Evolutionary conservation across 1,284 basidiomycete genomes (phyloP), one percentile per base, ranked within the genome.

Genomic region (Cryptococcus neoformans): DNA sequence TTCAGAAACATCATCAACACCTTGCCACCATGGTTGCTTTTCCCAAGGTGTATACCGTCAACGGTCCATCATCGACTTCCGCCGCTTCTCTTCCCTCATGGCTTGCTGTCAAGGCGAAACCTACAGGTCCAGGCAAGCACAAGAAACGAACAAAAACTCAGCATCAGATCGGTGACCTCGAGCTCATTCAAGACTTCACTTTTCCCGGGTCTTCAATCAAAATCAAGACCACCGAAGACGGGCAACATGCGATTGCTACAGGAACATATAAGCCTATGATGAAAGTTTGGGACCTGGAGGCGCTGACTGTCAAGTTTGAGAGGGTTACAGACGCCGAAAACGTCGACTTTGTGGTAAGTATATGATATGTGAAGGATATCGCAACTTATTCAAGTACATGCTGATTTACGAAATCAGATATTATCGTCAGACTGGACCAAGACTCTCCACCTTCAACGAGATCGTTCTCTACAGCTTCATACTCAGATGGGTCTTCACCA

Each of bases 381-480:
- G 82, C 59, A 40, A 49, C 44, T 55, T 50, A 51, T 21, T 42
- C 34, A 50, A 36, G 49, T 45, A 37, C 34, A 44, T 40, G 14
- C 16, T 41, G 42, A 52, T 34, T 39, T 11, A 45, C 35, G 35
- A 4, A 36, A 12, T 38, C 75, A 96, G 93, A 88, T 94, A 70
- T 83, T 99, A 9, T 97, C 94, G 0, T 88, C 92, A 72, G 96
- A 99, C 80, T 99, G 96, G 96, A 99, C 95, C 14, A 99, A 99
- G 78, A 89, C 89, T n/a, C 83, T 98, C 57, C 94, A 96, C 72
- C 83, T 99, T 1, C 96, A 99, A 83, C 87, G 88, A 50, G 94
- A 99, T 79, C 87, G 96, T n/a, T 90, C 91, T 6, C 77, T 99
- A 52, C 91, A 94, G 72, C 82, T 99, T 4, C 96, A 99, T 74